Conservation (phyloP, 768 basidiomycete genomes). For the Lanmaoa rubissima region DNA sequence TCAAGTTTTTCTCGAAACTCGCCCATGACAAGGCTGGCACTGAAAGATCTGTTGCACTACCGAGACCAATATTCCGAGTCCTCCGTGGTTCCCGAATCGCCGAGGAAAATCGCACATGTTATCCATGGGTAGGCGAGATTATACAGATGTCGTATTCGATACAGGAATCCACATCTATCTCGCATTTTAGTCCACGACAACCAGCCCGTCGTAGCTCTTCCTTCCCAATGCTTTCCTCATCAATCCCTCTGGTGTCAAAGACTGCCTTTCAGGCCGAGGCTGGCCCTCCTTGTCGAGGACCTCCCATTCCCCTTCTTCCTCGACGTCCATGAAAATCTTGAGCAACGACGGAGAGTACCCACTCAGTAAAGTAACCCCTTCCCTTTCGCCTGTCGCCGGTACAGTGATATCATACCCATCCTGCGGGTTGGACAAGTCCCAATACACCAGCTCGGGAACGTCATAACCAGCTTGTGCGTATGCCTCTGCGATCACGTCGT, state of each 20-base stretch:
- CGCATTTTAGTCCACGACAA: conserved; percentile 11
- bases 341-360: conserved; percentile 69
- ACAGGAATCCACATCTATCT: not conserved
- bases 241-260: conserved; percentile 41
- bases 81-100: too few relatives aligned
- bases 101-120: too few relatives aligned
- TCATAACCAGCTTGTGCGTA: conserved; percentile 65
- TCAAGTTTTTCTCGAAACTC: too few relatives aligned
- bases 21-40: too few relatives aligned
- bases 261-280: conserved; percentile 26
- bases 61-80: too few relatives aligned
- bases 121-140: not conserved
- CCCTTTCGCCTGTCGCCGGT: conserved; percentile 50
- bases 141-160: not conserved
- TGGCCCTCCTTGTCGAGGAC: conserved; percentile 32
- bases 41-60: too few relatives aligned
- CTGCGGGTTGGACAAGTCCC: conserved; percentile 48
- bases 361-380: conserved; percentile 67
- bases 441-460: conserved; percentile 71
- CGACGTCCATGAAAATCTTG: conserved; percentile 69
- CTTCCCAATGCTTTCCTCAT: conserved; percentile 49
- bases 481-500: conserved; percentile 52
- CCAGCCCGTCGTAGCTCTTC: conserved; percentile 53
- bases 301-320: conserved; percentile 38
- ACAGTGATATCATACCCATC: conserved; percentile 29